A percentile compares a stretch with the other conserved stretches of the same genome.
Conservation (phyloP, 495 filamentous ascomycete species). For the Oleoguttula mirabilis region DNA sequence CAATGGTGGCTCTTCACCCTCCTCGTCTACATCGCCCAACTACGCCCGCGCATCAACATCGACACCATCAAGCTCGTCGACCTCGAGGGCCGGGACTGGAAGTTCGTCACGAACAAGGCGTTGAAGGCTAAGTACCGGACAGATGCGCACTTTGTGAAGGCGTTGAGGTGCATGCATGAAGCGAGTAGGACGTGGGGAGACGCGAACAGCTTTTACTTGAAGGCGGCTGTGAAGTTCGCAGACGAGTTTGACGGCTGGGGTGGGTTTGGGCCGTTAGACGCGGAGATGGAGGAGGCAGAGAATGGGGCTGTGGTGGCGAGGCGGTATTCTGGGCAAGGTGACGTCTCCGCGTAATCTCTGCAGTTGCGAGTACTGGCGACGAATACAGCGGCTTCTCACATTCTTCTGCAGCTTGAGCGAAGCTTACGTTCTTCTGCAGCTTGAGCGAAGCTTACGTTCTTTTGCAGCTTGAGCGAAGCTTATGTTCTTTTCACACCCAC, state of each 20-base stretch:
- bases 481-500: no score
- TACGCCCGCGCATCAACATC: slow-evolving; percentile 57
- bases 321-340: slow-evolving; percentile 7
- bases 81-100: slow-evolving; percentile 56
- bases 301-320: not conserved
- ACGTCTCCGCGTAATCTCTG: no score
- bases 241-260: slow-evolving; percentile 71
- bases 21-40: slow-evolving; percentile 60
- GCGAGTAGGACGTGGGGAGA: slow-evolving; percentile 75
- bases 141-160: slow-evolving; percentile 79
- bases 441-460: no score
- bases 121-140: slow-evolving; percentile 50
- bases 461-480: no score
- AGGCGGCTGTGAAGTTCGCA: slow-evolving; percentile 65
- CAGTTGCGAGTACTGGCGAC: no score
- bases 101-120: slow-evolving; percentile 56
- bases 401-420: no score
- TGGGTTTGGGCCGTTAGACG: slow-evolving; percentile 33
- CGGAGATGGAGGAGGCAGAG: slow-evolving; percentile 10
- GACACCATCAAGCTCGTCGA: slow-evolving; percentile 51
- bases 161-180: slow-evolving; percentile 59
- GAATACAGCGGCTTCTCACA: no score
- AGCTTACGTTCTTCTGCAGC: no score
- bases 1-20: slow-evolving; percentile 85
- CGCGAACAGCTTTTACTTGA: slow-evolving; percentile 59